phyloP scores from a whole-genome alignment of 2,329 filamentous ascomycete genomes.

The Thelonectria discophora region DNA sequence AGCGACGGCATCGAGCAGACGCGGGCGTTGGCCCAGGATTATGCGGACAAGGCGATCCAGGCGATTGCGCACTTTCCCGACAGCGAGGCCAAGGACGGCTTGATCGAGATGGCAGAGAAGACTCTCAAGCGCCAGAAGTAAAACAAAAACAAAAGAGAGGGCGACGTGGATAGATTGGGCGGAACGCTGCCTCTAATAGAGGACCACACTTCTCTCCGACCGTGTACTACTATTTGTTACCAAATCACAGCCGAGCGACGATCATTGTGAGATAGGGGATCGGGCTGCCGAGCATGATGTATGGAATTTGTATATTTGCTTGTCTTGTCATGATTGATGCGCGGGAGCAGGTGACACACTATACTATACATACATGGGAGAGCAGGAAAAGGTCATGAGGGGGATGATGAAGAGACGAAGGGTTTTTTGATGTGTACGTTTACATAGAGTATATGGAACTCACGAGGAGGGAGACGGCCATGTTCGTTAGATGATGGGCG shows the following conservation, averaged over 20 bases:
- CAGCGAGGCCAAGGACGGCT: slow-evolving; percentile 91
- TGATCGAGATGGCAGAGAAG: slow-evolving; percentile 94
- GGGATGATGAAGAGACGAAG: neutral
- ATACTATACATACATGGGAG: slow-evolving; percentile 23
- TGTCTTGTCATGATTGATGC: slow-evolving; percentile 21
- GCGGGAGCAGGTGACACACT: slow-evolving; percentile 24
- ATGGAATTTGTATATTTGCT: slow-evolving; percentile 20
- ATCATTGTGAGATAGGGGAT: neutral
- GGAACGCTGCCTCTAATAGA: slow-evolving; percentile 4
- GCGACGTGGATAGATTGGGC: slow-evolving; percentile 8
- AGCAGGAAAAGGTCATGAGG: neutral
- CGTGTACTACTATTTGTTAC: slow-evolving; percentile 32
- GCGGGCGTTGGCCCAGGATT: slow-evolving; percentile 87
- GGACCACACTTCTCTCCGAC: slow-evolving; percentile 4
- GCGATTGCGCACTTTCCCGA: slow-evolving; percentile 88
- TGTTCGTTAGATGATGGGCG: neutral
- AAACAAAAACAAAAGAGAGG: slow-evolving; percentile 17
- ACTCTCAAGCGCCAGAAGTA: slow-evolving; percentile 89
- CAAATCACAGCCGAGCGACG: slow-evolving; percentile 12
- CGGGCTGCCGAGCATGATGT: slow-evolving; percentile 21
- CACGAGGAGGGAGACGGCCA: neutral
- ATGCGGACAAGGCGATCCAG: slow-evolving; percentile 84
- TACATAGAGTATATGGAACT: neutral
- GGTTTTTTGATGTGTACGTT: neutral
- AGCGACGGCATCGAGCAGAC: slow-evolving; percentile 94